Conservation (phyloP, 805 yeast species). For the Candida mattraensis region DNA sequence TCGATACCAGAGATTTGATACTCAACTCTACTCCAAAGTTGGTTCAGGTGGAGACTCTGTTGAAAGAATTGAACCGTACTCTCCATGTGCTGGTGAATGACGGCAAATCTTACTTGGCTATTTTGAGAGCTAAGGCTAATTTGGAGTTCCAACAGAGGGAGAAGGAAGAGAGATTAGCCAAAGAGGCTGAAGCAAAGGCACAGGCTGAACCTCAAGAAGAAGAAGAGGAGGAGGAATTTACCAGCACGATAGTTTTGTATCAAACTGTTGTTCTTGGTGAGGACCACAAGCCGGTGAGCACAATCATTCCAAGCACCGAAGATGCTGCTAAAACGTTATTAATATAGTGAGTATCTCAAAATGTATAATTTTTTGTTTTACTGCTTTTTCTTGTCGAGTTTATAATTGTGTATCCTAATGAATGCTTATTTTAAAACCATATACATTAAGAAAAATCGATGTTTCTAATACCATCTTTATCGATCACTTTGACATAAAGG, state of each 20-base stretch:
- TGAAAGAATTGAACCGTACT: slow-evolving; percentile 43
- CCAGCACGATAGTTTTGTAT: slow-evolving; percentile 16
- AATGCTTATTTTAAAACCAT: background rate
- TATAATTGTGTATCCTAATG: slow-evolving; percentile 1
- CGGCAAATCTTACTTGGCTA: slow-evolving; percentile 57
- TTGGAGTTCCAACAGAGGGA: slow-evolving; percentile 57
- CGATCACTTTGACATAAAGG: slow-evolving; percentile 35
- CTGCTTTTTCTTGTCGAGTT: background rate
- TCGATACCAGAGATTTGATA: slow-evolving; percentile 54
- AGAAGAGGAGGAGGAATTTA: slow-evolving; percentile 10
- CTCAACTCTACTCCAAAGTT: slow-evolving; percentile 36
- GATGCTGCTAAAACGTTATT: slow-evolving; percentile 9
- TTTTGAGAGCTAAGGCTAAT: slow-evolving; percentile 58
- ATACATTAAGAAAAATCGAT: slow-evolving; percentile 21
- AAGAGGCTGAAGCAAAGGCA: slow-evolving; percentile 20
- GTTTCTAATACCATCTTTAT: slow-evolving; percentile 35
- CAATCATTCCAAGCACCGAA: slow-evolving; percentile 13
- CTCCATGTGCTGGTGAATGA: slow-evolving; percentile 54
- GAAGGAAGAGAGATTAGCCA: slow-evolving; percentile 34
- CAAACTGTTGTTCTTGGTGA: slow-evolving; percentile 20
- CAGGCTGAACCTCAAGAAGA: too few species aligned
- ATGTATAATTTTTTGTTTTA: background rate
- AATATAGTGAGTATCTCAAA: too few species aligned
- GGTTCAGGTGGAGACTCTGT: slow-evolving; percentile 29
- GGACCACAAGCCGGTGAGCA: slow-evolving; percentile 17